phyloP scores from a whole-genome alignment of 2,329 filamentous ascomycete species.

The Aspergillus floridensis region DNA sequence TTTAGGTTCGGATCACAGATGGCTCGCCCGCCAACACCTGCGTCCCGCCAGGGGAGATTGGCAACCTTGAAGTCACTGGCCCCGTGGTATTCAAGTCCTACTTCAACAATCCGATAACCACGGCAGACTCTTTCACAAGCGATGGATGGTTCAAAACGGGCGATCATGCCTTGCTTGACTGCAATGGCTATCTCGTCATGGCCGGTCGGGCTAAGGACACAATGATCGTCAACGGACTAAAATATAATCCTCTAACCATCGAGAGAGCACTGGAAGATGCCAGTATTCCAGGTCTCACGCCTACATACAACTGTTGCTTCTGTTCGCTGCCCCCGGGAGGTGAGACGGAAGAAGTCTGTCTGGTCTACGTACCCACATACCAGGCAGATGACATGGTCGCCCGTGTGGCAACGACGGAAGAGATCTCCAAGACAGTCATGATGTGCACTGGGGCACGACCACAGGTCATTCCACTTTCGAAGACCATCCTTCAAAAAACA shows the following conservation, averaged over 20 bases:
- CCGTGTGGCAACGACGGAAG: slow-evolving; percentile 7
- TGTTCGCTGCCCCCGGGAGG: slow-evolving; percentile 21
- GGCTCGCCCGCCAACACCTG: neutral
- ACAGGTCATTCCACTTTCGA: slow-evolving; percentile 14
- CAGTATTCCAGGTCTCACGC: slow-evolving; percentile 19
- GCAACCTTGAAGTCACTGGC: slow-evolving; percentile 26
- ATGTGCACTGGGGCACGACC: slow-evolving; percentile 11
- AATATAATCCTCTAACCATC: slow-evolving; percentile 39
- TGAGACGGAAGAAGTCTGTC: slow-evolving; percentile 40
- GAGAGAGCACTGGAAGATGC: slow-evolving; percentile 41
- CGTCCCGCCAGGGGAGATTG: neutral
- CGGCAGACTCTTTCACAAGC: slow-evolving; percentile 25
- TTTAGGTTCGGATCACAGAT: slow-evolving; percentile 22
- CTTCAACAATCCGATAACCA: slow-evolving; percentile 31
- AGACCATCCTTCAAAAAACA: slow-evolving; percentile 10
- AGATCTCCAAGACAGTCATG: slow-evolving; percentile 9
- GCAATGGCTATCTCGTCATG: slow-evolving; percentile 12
- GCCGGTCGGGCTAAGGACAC: slow-evolving; percentile 37
- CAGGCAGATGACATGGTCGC: slow-evolving; percentile 2
- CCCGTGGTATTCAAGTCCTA: slow-evolving; percentile 27
- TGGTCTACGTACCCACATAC: slow-evolving; percentile 40
- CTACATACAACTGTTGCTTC: slow-evolving; percentile 43
- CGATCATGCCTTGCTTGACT: slow-evolving; percentile 16
- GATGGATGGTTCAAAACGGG: slow-evolving; percentile 36
- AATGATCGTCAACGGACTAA: slow-evolving; percentile 51